These are phyloP conservation scores for Neospora caninum DNA, from an alignment of 169 alveolate species.

Conservation along the genomic window DNA sequence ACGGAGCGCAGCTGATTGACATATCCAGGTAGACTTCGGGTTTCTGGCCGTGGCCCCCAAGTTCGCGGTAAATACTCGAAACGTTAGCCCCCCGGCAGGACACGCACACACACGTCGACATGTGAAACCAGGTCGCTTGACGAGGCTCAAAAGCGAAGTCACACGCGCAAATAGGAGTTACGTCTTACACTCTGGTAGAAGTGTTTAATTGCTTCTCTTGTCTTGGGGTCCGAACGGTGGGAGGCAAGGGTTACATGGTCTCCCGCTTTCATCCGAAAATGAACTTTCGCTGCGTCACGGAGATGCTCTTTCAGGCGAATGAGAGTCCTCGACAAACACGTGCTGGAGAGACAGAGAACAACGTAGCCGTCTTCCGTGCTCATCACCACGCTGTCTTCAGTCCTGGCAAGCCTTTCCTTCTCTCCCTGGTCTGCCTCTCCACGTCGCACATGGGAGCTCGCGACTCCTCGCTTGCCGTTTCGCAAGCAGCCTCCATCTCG, in stretches of 20 bases:
- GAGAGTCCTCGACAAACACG: background rate
- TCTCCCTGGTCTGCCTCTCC: background rate
- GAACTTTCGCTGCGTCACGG: background rate
- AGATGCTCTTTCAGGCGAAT: background rate
- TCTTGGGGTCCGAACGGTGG: background rate
- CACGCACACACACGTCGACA: background rate
- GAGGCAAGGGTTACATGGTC: constrained; percentile 40
- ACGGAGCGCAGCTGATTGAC: too few relatives aligned
- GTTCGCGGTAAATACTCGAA: too few relatives aligned
- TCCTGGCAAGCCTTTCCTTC: background rate
- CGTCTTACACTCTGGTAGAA: constrained; percentile 32
- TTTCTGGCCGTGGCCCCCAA: too few relatives aligned
- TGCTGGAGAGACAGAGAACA: constrained; percentile 25
- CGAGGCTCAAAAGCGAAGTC: background rate
- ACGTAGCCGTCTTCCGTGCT: constrained; percentile 45
- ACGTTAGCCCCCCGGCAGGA: too few relatives aligned
- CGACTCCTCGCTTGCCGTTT: too few relatives aligned
- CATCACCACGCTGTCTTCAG: background rate
- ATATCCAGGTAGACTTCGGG: too few relatives aligned
- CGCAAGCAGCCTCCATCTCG: too few relatives aligned
- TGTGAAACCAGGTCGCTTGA: background rate
- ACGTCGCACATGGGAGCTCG: background rate
- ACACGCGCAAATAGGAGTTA: background rate
- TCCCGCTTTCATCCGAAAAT: background rate
- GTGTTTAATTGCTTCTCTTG: background rate